Evolutionary conservation across 164 flowering plant species (phyloP).

Genomic region (Macadamia tetraphylla): DNA sequence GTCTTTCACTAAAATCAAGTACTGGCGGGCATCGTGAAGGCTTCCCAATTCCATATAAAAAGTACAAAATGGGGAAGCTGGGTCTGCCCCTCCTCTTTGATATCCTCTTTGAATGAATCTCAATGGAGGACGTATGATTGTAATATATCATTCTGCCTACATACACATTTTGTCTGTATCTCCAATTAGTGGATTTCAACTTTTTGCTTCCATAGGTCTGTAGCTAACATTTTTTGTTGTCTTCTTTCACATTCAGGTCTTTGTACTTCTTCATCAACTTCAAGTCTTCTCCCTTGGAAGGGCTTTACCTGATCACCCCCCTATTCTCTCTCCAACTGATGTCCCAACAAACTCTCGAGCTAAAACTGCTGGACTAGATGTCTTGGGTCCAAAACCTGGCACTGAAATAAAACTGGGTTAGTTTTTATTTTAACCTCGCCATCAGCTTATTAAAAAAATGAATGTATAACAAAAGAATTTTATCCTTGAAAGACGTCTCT

Average conservation of each 20-base stretch:
- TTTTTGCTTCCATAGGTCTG: no score
- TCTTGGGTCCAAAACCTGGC: slow-evolving; percentile 63
- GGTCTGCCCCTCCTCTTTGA: background rate
- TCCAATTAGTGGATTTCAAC: no score
- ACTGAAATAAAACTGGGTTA: slow-evolving; percentile 72
- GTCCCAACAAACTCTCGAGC: slow-evolving; percentile 50
- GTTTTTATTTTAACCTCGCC: slow-evolving; percentile 8
- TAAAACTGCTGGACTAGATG: slow-evolving; percentile 58
- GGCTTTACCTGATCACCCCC: slow-evolving; percentile 77
- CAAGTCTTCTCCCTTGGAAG: slow-evolving; percentile 64
- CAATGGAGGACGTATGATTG: no score
- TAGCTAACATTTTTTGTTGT: background rate
- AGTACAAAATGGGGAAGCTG: background rate
- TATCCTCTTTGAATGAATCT: background rate
- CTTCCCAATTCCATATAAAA: background rate
- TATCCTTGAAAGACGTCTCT: background rate
- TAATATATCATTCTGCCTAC: no score
- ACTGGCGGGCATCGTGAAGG: no score
- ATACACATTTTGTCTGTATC: no score
- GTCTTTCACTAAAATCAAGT: no score
- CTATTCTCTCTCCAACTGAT: slow-evolving; percentile 38
- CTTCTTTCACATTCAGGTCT: slow-evolving; percentile 41
- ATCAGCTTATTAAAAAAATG: background rate
- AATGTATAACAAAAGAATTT: background rate
- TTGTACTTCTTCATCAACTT: slow-evolving; percentile 83